Base-by-base conservation (phyloP, 768 basidiomycete genomes). In the Boletus rex-veris region DNA sequence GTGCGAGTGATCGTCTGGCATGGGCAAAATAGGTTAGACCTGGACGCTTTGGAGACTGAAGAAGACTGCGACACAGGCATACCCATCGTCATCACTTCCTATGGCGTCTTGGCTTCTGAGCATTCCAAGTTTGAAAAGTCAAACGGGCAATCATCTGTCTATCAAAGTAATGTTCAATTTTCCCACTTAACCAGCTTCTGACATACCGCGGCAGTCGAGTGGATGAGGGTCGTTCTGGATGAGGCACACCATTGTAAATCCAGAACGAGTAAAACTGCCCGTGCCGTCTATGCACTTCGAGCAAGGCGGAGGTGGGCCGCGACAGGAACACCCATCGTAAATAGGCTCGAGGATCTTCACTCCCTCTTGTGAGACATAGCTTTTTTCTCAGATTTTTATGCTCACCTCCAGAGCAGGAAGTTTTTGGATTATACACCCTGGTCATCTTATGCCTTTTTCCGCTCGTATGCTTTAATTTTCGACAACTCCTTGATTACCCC, bases 221-320 rank as follows among this genome's bases (percentile, higher is more conserved):
- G 90, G 90, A 75, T 90, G 48, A 79, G 89, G 48, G 79, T 92
- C 15, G 81, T 96, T 33, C 78, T 95, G 8, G 96, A 98, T 64
- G 96, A 98, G 71, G 96, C 96, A 3, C 96, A 98, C 70, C 84
- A 90, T 56, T 94, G 92, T 75, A 98, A 97, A 72, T 92, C 90
- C 12, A 80, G 95, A 21, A 79, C 80, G 7, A 94, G 91, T 62
- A 88, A 90, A 69, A 91, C 90, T 14, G 92, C 92, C 0, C 89
- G 86, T 60, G 88, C 96, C 7, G 90, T 90, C 42, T 98, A 88
- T 66, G 90, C 90, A 6, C 76, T 98, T 10, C 80, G 77, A 19
- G 89, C 89, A 5, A 77, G 85, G 55, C 75, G 91, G 43, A 79
- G 89, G 58, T 98, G 96, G 96, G 92, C 92, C 4, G 83, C 96